phyloP scores from a whole-genome alignment of 148 eudicot genomes.

The Beta vulgaris region DNA sequence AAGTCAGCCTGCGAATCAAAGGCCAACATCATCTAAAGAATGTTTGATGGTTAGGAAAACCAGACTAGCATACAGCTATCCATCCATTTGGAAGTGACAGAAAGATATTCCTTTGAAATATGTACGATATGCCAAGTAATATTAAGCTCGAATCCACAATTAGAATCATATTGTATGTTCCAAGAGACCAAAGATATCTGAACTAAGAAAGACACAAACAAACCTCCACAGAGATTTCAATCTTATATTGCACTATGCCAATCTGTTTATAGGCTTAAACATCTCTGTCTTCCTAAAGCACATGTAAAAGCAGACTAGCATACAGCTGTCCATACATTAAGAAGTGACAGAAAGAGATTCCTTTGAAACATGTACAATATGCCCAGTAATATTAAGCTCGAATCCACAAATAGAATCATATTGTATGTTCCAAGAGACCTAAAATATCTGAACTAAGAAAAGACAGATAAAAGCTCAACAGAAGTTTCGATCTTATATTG shows the following conservation, averaged over 20 bases:
- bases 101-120: not conserved
- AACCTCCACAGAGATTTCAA: not conserved
- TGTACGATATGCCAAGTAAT: not conserved
- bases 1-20: conserved; percentile 75
- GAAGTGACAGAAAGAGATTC: not conserved
- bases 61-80: not conserved
- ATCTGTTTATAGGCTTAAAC: not conserved
- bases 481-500: not conserved
- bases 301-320: not conserved
- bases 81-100: not conserved
- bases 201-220: not conserved
- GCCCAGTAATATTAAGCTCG: not conserved
- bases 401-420: not conserved
- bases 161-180: not conserved
- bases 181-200: not conserved
- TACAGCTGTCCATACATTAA: not conserved
- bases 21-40: not conserved
- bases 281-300: not conserved
- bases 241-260: not conserved
- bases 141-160: not conserved
- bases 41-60: not conserved
- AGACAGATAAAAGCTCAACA: not conserved
- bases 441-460: not conserved
- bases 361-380: not conserved
- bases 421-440: not conserved